Evolutionary conservation across 495 filamentous ascomycete genomes (phyloP).

Genomic region (Hypoxylon lienhwacheense): DNA sequence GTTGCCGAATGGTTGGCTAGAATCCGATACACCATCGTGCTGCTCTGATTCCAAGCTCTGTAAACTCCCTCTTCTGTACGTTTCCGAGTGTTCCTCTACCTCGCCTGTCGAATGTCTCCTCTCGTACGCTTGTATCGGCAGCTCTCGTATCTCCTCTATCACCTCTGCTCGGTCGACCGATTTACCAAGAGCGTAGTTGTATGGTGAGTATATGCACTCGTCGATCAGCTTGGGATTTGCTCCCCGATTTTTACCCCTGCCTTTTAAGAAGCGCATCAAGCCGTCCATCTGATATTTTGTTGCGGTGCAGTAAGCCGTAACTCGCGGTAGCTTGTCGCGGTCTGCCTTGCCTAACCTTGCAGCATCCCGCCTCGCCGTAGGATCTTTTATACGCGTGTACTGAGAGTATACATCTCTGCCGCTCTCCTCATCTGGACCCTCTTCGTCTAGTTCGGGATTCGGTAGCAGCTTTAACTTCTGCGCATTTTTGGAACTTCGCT

Average conservation of each 20-base stretch:
- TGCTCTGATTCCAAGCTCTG: constrained; percentile 22
- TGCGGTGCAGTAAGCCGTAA: constrained; percentile 95
- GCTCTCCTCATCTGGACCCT: constrained; percentile 78
- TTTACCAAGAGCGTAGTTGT: constrained; percentile 63
- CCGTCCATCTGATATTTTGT: constrained; percentile 85
- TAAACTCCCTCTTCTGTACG: constrained; percentile 28
- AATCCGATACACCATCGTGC: constrained; percentile 20
- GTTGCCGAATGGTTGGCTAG: constrained; percentile 19
- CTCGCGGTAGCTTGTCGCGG: constrained; percentile 79
- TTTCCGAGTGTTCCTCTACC: constrained; percentile 38
- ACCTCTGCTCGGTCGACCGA: constrained; percentile 39
- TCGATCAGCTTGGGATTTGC: constrained; percentile 89
- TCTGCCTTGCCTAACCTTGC: constrained; percentile 93
- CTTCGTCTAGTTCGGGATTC: constrained; percentile 80
- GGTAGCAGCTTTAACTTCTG: constrained; percentile 96
- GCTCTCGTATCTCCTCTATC: constrained; percentile 41
- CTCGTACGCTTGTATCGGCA: constrained; percentile 53
- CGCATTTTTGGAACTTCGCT: constrained; percentile 89
- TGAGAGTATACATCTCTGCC: constrained; percentile 96
- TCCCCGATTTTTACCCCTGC: constrained; percentile 69
- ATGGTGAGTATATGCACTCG: constrained; percentile 95
- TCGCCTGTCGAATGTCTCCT: constrained; percentile 59
- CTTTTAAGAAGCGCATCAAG: constrained; percentile 86
- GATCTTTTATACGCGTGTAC: constrained; percentile 90
- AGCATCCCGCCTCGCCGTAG: constrained; percentile 88